phyloP scores from a whole-genome alignment of 805 yeast genomes.

The Lipomyces spencermartinsiae region DNA sequence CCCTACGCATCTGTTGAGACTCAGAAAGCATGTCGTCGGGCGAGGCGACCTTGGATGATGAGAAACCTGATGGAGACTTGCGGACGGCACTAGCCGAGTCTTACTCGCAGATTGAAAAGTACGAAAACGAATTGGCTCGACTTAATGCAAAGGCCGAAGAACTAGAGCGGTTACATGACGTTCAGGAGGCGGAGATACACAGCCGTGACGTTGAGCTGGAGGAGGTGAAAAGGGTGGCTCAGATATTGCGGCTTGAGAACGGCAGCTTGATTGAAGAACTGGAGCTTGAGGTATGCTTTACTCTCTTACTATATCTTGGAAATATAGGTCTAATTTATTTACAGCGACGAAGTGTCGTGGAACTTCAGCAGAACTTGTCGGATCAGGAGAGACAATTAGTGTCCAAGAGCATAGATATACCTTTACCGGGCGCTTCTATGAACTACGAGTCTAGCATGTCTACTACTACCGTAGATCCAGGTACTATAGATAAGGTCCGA shows the following conservation, averaged over 20 bases:
- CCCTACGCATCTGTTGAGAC: neutral
- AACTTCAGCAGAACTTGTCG: neutral
- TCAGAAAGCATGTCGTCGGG: neutral
- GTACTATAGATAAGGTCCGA: neutral
- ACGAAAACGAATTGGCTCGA: neutral
- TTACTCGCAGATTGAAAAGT: neutral
- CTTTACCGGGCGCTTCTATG: neutral
- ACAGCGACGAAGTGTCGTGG: neutral
- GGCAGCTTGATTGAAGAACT: conserved; percentile 13
- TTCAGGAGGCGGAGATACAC: conserved; percentile 26
- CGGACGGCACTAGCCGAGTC: neutral
- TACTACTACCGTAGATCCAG: neutral
- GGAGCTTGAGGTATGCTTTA: conserved; percentile 19
- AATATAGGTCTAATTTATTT: neutral
- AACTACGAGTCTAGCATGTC: neutral
- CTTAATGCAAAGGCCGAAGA: conserved; percentile 6
- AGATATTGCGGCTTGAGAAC: conserved; percentile 4
- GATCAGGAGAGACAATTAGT: neutral
- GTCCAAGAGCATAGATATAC: neutral
- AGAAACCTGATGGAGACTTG: neutral
- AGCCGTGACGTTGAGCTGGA: conserved; percentile 9
- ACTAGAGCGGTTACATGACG: conserved; percentile 22
- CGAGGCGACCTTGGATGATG: neutral
- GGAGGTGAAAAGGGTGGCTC: neutral
- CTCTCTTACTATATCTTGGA: neutral